phyloP scores from a whole-genome alignment of 192 early-diverging fungal genomes.

The Chytriomyces confervae region DNA sequence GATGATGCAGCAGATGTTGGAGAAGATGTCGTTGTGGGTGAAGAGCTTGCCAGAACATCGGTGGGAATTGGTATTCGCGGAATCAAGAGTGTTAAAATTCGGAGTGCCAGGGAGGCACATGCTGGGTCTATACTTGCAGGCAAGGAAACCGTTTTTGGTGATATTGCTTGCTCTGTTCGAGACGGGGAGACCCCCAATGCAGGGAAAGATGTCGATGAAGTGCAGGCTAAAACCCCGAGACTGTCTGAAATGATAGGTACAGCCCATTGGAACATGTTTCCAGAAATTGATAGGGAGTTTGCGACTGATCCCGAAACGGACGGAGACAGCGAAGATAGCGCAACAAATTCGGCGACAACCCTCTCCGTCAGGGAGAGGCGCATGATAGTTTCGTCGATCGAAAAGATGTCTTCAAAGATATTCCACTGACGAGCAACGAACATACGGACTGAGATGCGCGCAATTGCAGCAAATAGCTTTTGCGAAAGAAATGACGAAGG shows the following conservation, averaged over 20 bases:
- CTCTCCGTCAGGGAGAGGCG: background rate
- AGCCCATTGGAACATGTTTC: background rate
- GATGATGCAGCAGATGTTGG: background rate
- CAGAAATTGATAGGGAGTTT: too few relatives aligned
- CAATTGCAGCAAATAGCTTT: constrained; percentile 8
- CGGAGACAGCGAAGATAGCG: background rate
- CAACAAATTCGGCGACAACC: background rate
- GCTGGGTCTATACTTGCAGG: background rate
- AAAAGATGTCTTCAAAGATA: constrained; percentile 8
- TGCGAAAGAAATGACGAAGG: background rate
- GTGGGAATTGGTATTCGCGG: background rate
- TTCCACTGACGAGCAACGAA: constrained; percentile 9
- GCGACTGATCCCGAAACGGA: background rate
- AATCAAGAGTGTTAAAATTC: background rate
- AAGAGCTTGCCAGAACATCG: background rate
- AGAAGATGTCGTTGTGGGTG: background rate
- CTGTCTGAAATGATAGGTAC: constrained; percentile 1
- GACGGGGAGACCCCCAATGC: background rate
- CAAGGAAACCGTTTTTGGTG: background rate
- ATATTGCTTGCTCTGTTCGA: background rate
- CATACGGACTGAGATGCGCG: background rate
- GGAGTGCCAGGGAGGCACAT: background rate
- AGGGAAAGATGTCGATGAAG: background rate
- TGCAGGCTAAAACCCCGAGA: background rate
- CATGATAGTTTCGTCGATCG: background rate